A percentile compares a stretch with the other conserved stretches of the same genome.
These are phyloP conservation scores for Candida sanyaensis DNA, from an alignment of 1,139 yeast genomes.

Conservation along the genomic window DNA sequence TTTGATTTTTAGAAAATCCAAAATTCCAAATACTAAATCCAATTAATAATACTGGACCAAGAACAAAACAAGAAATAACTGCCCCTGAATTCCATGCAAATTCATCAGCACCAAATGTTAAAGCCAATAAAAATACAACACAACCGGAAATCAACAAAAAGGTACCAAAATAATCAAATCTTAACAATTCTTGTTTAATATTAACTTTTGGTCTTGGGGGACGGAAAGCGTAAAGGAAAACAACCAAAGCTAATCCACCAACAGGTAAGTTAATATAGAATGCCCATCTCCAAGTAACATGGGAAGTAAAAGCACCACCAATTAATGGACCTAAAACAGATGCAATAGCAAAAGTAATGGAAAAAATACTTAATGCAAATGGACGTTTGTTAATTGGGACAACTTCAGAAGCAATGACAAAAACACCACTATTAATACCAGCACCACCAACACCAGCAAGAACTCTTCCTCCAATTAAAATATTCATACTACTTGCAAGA, in stretches of 20 bases:
- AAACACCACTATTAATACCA: constrained; percentile 29
- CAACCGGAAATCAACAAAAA: constrained; percentile 46
- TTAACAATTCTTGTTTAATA: constrained; percentile 31
- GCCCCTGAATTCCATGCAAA: constrained; percentile 53
- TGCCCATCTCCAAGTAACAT: constrained; percentile 73
- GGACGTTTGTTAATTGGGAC: constrained; percentile 32
- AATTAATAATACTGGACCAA: constrained; percentile 38
- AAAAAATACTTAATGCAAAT: constrained; percentile 42
- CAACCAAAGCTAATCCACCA: constrained; percentile 33
- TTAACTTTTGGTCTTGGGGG: constrained; percentile 31
- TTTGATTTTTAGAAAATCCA: constrained; percentile 25
- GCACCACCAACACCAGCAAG: constrained; percentile 38
- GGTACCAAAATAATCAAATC: constrained; percentile 53
- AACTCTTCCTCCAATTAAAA: constrained; percentile 40
- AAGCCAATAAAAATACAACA: constrained; percentile 42
- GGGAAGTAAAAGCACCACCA: constrained; percentile 51
- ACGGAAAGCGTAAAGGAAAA: constrained; percentile 29
- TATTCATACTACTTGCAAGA: constrained; percentile 33
- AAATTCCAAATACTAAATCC: constrained; percentile 29
- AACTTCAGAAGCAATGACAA: constrained; percentile 31
- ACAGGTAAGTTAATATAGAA: constrained; percentile 57
- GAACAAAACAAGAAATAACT: constrained; percentile 45
- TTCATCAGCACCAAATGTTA: constrained; percentile 46
- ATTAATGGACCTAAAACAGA: constrained; percentile 58
- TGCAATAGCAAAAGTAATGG: constrained; percentile 41